Evolutionary conservation across 2,329 filamentous ascomycete genomes (phyloP), one percentile per base, ranked within the genome.

Genomic region (Fusarium pininemorale): DNA sequence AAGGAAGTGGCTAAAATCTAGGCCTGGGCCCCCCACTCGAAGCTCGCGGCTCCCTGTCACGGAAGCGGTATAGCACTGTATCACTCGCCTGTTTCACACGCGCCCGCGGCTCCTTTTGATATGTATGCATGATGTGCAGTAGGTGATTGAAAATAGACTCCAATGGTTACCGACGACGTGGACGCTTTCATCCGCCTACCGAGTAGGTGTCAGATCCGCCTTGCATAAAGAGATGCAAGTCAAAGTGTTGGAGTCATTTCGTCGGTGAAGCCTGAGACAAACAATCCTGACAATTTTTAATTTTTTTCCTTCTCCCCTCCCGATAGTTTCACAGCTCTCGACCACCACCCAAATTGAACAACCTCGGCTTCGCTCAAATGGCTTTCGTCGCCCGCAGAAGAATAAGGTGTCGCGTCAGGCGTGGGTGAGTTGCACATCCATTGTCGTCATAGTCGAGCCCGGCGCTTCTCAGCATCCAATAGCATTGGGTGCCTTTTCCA

Each of bases 121-220:
- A 73, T 78, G 77, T 78, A 78, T 76, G 77, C 77, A 78, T 78
- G 77, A 78, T 78, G 75, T 78, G 77, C 77, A 78, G 77, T 73
- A 70, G 70, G 69, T 58, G 66, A 66, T 76, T 74, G 66, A 75
- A 65, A 75, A 71, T 75, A 75, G 69, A 60, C 67, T 77, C 67
- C 56, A 65, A 72, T 69, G 67, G 69, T 67, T 78, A 75, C 76
- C 76, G 76, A 78, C 76, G 74, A 78, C 76, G 72, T 78, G 77
- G 76, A 74, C 75, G 56, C 75, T 69, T 62, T 65, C 60, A 76
- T 63, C 69, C 73, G 70, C 67, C 68, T 77, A 55, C 73, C 67
- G 69, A 65, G 56, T 63, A 70, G 53, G 68, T 75, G 72, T 67
- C 73, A 77, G 73, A 76, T 76, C 74, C 73, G 69, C 67, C 54